phyloP scores from a whole-genome alignment of 495 filamentous ascomycete genomes.

The Neurospora sp. region DNA sequence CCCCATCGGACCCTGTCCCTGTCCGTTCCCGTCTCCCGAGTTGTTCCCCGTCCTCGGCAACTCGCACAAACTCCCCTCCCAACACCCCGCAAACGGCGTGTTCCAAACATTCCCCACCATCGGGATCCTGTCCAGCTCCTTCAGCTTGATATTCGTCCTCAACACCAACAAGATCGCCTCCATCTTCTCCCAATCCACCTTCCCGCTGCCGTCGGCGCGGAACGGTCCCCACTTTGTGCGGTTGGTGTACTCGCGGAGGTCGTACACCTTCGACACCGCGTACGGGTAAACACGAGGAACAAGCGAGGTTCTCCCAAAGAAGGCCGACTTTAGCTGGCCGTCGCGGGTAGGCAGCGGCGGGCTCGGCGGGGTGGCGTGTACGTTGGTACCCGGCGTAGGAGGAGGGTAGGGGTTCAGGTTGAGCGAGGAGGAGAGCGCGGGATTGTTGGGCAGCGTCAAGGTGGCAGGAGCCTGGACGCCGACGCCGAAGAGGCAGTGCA shows the following conservation, averaged over 20 bases:
- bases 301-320: not conserved
- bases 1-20: not conserved
- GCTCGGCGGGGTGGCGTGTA: not conserved
- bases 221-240: constrained; percentile 54
- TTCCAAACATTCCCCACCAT: constrained; percentile 40
- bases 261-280: constrained; percentile 53
- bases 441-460: not conserved
- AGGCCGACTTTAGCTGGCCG: constrained; percentile 11
- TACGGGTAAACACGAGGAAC: constrained; percentile 34
- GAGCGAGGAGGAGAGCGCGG: not conserved
- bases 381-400: not conserved
- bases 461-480: not conserved
- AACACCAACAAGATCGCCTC: constrained; percentile 55
- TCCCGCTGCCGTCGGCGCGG: constrained; percentile 35
- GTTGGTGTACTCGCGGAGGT: constrained; percentile 50
- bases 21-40: not conserved
- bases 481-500: constrained; percentile 52
- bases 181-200: constrained; percentile 61
- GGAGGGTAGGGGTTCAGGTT: not conserved
- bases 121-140: constrained; percentile 30
- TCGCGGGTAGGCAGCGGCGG: constrained; percentile 25
- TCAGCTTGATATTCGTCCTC: constrained; percentile 40
- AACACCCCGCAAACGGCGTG: constrained; percentile 42
- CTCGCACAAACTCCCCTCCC: constrained; percentile 35
- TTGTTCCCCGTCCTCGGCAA: constrained; percentile 7